Conservation (phyloP, 2,329 filamentous ascomycete genomes). For the Ophiostoma himal-ulmi region DNA sequence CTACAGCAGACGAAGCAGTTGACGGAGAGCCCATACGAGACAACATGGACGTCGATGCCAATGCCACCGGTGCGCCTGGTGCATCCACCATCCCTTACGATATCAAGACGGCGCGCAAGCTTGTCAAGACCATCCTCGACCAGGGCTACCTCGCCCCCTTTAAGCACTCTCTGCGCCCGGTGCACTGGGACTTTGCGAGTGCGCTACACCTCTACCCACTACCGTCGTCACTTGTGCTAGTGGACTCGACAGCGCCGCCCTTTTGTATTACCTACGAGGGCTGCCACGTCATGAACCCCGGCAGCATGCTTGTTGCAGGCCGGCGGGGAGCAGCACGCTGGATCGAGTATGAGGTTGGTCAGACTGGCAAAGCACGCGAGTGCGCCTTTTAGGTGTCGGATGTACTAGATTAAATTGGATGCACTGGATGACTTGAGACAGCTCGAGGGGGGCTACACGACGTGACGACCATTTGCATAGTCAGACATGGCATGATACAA, state of each 20-base stretch:
- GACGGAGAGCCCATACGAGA: neutral
- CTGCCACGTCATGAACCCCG: slow-evolving; percentile 93
- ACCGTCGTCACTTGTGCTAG: slow-evolving; percentile 74
- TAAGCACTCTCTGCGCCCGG: slow-evolving; percentile 67
- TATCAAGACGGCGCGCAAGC: slow-evolving; percentile 58
- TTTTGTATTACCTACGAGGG: slow-evolving; percentile 92
- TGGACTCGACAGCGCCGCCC: slow-evolving; percentile 72
- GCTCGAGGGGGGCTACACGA: neutral
- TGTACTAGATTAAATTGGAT: neutral
- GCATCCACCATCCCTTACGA: slow-evolving; percentile 40
- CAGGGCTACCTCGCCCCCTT: slow-evolving; percentile 89
- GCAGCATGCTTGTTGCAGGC: slow-evolving; percentile 64
- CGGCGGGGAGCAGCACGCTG: slow-evolving; percentile 67
- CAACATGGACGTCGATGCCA: slow-evolving; percentile 40
- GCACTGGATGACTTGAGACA: neutral
- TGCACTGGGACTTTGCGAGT: slow-evolving; percentile 82
- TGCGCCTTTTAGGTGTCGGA: slow-evolving; percentile 45
- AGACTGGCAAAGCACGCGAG: slow-evolving; percentile 58
- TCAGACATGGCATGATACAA: neutral
- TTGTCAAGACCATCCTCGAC: slow-evolving; percentile 87
- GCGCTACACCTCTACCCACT: slow-evolving; percentile 79
- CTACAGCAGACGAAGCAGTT: neutral
- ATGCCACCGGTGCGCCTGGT: slow-evolving; percentile 22
- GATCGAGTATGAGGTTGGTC: slow-evolving; percentile 77
- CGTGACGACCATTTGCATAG: neutral